phyloP scores from a whole-genome alignment of 495 filamentous ascomycete species.

The Lichenothelia convexa region DNA sequence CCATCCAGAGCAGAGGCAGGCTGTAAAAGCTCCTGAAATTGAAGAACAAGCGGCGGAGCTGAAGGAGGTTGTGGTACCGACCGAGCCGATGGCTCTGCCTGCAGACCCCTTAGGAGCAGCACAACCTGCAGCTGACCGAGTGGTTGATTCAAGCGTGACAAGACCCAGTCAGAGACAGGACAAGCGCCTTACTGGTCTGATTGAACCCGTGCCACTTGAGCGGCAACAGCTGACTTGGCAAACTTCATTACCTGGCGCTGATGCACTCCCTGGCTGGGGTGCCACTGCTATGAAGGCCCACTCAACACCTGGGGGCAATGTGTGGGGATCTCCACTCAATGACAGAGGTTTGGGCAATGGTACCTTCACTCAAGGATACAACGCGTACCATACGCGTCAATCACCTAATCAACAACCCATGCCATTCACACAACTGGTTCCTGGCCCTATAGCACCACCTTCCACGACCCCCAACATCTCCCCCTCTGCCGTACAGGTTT shows the following conservation, averaged over 20 bases:
- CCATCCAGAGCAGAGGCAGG: not conserved
- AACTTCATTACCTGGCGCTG: not conserved
- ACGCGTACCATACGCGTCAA: not conserved
- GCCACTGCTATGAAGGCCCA: not conserved
- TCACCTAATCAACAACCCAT: not conserved
- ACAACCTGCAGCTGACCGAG: too few species aligned
- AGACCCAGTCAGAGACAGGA: not conserved
- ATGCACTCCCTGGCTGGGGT: not conserved
- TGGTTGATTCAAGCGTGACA: too few species aligned
- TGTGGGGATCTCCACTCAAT: constrained; percentile 20
- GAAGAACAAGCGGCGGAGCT: not conserved
- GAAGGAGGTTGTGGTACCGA: not conserved
- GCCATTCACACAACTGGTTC: not conserved
- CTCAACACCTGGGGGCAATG: constrained; percentile 10
- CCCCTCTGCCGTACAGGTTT: not conserved
- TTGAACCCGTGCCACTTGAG: not conserved
- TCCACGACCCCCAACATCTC: not conserved
- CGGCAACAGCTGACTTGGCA: not conserved
- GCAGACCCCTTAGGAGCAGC: too few species aligned
- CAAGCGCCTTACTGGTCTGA: too few species aligned
- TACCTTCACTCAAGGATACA: constrained; percentile 17
- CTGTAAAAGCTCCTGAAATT: not conserved
- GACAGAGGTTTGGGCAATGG: constrained; percentile 22
- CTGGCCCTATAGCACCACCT: constrained; percentile 4
- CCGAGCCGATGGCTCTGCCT: not conserved